A percentile compares a stretch with the other conserved stretches of the same genome.
Conservation (phyloP, 2,329 filamentous ascomycete species). For the Intubia oerlemansii region DNA sequence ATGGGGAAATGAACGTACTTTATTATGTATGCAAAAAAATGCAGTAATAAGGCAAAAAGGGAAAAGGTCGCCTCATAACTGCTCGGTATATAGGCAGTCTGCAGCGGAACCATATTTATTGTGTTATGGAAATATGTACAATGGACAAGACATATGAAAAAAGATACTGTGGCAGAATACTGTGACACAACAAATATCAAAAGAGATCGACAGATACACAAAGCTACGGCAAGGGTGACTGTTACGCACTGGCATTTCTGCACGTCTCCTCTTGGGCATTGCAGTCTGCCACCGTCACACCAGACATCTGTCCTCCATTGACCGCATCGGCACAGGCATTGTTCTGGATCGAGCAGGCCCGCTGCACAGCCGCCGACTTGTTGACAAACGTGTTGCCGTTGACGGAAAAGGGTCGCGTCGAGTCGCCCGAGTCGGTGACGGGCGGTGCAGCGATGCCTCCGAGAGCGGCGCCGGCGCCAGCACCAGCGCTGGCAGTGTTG, state of each 20-base stretch:
- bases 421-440: conserved; percentile 24
- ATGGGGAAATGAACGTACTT: too few relatives aligned
- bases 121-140: too few relatives aligned
- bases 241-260: too few relatives aligned
- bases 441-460: conserved; percentile 29
- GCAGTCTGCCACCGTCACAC: conserved; percentile 27
- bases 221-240: too few relatives aligned
- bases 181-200: background rate
- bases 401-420: conserved; percentile 30
- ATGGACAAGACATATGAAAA: too few relatives aligned
- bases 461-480: conserved; percentile 15
- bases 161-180: too few relatives aligned
- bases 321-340: conserved; percentile 35
- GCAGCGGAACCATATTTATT: too few relatives aligned
- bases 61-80: too few relatives aligned
- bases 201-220: background rate
- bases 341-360: conserved; percentile 42
- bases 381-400: conserved; percentile 36
- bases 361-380: conserved; percentile 30
- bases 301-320: conserved; percentile 24
- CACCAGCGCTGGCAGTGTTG: conserved; percentile 1
- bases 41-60: too few relatives aligned
- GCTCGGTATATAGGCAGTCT: too few relatives aligned
- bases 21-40: too few relatives aligned
- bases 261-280: conserved; percentile 28